Conservation (phyloP, 495 filamentous ascomycete species). For the Lasiosphaeria ovina region DNA sequence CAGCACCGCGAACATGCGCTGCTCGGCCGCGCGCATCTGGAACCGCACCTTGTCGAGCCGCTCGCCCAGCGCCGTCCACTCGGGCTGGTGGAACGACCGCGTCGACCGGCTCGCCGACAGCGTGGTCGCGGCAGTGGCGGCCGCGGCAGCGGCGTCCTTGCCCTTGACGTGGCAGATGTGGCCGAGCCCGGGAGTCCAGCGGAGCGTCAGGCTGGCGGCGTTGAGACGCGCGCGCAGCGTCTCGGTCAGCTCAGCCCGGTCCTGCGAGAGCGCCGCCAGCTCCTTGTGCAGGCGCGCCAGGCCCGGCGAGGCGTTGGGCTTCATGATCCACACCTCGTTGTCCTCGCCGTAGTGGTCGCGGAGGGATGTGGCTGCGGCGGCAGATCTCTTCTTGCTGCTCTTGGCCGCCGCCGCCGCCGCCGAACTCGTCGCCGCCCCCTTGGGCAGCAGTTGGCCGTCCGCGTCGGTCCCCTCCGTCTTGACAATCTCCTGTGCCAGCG, state of each 20-base stretch:
- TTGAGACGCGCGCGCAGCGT: constrained; percentile 51
- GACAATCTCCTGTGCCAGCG: constrained; percentile 65
- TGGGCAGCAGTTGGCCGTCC: constrained; percentile 42
- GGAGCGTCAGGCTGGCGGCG: constrained; percentile 66
- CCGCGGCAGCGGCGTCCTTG: constrained; percentile 49
- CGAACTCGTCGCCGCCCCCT: constrained; percentile 20
- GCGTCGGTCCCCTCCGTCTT: constrained; percentile 54
- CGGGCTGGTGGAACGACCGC: constrained; percentile 74
- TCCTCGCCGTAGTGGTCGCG: constrained; percentile 51
- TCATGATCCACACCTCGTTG: constrained; percentile 84
- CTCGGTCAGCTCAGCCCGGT: constrained; percentile 59
- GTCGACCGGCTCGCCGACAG: constrained; percentile 80
- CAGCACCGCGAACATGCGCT: constrained; percentile 65
- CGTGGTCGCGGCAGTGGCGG: constrained; percentile 51
- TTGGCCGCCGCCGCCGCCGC: constrained; percentile 16
- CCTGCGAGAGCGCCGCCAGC: constrained; percentile 54
- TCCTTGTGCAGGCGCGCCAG: constrained; percentile 65
- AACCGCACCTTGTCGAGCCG: constrained; percentile 68
- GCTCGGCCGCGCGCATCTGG: constrained; percentile 78
- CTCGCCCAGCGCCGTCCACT: constrained; percentile 78
- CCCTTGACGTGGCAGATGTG: constrained; percentile 91
- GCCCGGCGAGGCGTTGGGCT: constrained; percentile 62
- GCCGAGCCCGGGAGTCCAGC: constrained; percentile 79
- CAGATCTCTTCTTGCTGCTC: constrained; percentile 44
- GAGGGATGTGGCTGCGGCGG: constrained; percentile 28